Base-by-base conservation (phyloP, 164 flowering plant genomes). In the Platanus orientalis region DNA sequence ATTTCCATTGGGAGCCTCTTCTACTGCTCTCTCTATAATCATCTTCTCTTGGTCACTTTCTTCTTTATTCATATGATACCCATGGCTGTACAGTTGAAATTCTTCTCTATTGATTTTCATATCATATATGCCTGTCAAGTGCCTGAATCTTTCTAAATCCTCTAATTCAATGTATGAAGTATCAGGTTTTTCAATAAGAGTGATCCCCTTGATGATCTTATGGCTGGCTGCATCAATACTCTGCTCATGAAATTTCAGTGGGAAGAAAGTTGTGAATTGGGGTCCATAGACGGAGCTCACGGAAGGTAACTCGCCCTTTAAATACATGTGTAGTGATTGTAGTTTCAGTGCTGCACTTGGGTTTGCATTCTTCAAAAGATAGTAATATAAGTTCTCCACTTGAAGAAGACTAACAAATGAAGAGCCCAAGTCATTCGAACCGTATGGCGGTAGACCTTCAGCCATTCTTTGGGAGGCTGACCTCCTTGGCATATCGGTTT, bases 401-500 rank as follows among this genome's bases (percentile, higher is more conserved):
- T 60, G 34, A 27, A 65, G 62, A 54, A 61, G 71, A 30, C 5
- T 61, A 42, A 67, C 36, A 32, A 54, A 45, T 26, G 65, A 19
- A 20, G 40, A 7, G 7, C 65, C 60, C 54, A 67, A 25, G 45
- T 67, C 71, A 60, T 40, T 28, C 14, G 9, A 17, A 60, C 29
- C 12, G 42, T 67, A 67, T 17, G 60, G 55, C 0, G 71, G 71
- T 27, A 60, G 65, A 6, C 65, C 64, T 25, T 67, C 65, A 1
- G 60, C 60, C 20, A 67, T 30, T 30, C 71, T 64, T 24, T 67
- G 65, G 30, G 42, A 54, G 42, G 60, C 71, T 20, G 71, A 67
- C 45, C 65, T 54, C 54, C 65, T 67, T 27, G 71, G 71, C 7
- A 29, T 32, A 45, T 67, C 71, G 30, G 71, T 44, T 55, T 61